phyloP scores from a whole-genome alignment of 192 early-diverging fungal genomes.

The Funneliformis mosseae region DNA sequence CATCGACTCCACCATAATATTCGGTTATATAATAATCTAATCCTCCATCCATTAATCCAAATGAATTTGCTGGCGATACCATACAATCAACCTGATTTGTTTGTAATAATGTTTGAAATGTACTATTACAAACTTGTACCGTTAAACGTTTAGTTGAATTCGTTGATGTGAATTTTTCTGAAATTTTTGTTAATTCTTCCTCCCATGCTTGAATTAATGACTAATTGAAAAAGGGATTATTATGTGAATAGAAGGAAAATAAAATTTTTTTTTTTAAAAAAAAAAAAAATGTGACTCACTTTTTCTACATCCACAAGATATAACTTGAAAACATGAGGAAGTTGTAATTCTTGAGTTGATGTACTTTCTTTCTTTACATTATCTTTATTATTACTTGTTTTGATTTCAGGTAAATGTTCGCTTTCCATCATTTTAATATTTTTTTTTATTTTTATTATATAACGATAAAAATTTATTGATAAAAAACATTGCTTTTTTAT shows the following conservation, averaged over 20 bases:
- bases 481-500: too few species aligned
- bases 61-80: conserved; percentile 33
- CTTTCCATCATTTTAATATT: too few species aligned
- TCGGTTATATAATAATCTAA: conserved; percentile 31
- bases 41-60: conserved; percentile 37
- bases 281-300: background rate
- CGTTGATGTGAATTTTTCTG: background rate
- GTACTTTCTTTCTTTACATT: too few species aligned
- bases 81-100: conserved; percentile 4
- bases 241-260: background rate
- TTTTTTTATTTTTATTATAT: too few species aligned
- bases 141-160: conserved; percentile 1
- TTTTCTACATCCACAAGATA: conserved; percentile 12
- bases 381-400: too few species aligned
- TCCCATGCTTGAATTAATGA: conserved; percentile 20
- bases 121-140: conserved; percentile 10
- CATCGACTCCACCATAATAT: conserved; percentile 31
- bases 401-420: too few species aligned
- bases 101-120: conserved; percentile 27
- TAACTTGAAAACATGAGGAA: conserved; percentile 9
- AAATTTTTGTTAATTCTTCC: conserved; percentile 21
- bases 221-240: background rate
- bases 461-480: too few species aligned
- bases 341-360: background rate
- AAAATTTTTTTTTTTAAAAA: background rate